These are phyloP conservation scores for Phialocephala subalpina DNA, from an alignment of 2,329 filamentous ascomycete species.

Conservation along the genomic window DNA sequence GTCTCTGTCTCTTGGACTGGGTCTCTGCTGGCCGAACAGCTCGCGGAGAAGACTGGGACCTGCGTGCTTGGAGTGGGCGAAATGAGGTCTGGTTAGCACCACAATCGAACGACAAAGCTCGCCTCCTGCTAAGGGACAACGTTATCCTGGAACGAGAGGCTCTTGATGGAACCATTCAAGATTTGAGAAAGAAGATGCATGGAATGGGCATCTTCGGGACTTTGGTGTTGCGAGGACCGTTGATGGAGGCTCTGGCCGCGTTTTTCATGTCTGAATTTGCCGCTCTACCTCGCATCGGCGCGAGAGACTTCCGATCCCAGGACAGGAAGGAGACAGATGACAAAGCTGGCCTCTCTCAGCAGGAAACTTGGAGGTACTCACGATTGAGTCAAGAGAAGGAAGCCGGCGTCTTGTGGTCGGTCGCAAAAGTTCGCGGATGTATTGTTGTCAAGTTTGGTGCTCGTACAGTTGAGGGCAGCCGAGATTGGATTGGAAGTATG, in stretches of 20 bases:
- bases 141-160: slow-evolving; percentile 73
- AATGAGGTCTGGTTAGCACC: slow-evolving; percentile 81
- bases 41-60: slow-evolving; percentile 88
- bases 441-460: slow-evolving; percentile 93
- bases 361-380: slow-evolving; percentile 60
- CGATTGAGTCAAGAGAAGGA: slow-evolving; percentile 66
- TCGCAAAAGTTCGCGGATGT: slow-evolving; percentile 80
- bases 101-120: slow-evolving; percentile 51
- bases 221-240: slow-evolving; percentile 78
- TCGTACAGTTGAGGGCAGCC: slow-evolving; percentile 79
- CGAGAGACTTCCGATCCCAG: slow-evolving; percentile 74
- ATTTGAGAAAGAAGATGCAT: slow-evolving; percentile 71
- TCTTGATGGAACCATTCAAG: slow-evolving; percentile 47
- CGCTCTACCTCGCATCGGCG: slow-evolving; percentile 81
- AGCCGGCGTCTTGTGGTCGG: slow-evolving; percentile 79
- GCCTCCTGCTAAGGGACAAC: slow-evolving; percentile 85
- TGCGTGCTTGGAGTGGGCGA: slow-evolving; percentile 78
- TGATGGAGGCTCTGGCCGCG: slow-evolving; percentile 69
- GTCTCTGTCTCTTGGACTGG: slow-evolving; percentile 90
- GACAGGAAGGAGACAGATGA: slow-evolving; percentile 55
- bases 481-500: slow-evolving; percentile 81
- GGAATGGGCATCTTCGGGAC: slow-evolving; percentile 83
- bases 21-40: slow-evolving; percentile 88
- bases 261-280: slow-evolving; percentile 86
- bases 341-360: slow-evolving; percentile 47